These are phyloP conservation scores for Clavariopsis aquatica DNA, from an alignment of 495 filamentous ascomycete genomes.

Conservation along the genomic window DNA sequence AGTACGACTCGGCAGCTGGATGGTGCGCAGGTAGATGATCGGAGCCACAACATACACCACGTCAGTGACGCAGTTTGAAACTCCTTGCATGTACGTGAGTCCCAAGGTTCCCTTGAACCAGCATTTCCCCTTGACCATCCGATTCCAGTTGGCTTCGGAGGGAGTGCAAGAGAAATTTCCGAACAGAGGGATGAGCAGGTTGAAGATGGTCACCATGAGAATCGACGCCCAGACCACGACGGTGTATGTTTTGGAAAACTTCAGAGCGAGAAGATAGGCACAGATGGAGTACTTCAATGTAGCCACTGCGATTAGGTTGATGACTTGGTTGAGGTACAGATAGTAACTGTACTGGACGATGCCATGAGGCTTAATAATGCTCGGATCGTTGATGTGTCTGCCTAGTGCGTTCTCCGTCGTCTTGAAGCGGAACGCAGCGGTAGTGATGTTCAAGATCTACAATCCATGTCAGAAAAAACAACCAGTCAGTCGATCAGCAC, in stretches of 20 bases:
- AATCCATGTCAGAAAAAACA: not conserved
- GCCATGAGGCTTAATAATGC: not conserved
- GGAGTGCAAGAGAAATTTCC: conserved; percentile 10
- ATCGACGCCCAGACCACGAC: conserved; percentile 17
- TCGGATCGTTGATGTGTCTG: conserved; percentile 12
- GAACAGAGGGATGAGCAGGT: conserved; percentile 9
- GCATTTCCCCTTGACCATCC: not conserved
- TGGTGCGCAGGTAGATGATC: conserved; percentile 15
- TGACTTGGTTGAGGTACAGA: conserved; percentile 7
- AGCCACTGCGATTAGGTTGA: conserved; percentile 13
- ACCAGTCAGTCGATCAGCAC: not conserved
- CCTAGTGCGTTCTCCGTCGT: conserved; percentile 6
- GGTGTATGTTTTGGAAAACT: conserved; percentile 12
- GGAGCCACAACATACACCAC: conserved; percentile 15
- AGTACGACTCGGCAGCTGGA: conserved; percentile 20
- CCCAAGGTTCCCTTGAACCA: conserved; percentile 2
- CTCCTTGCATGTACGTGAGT: conserved; percentile 19
- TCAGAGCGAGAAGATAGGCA: conserved; percentile 17
- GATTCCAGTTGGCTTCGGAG: not conserved
- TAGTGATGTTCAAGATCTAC: conserved; percentile 10
- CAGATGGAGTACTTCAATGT: conserved; percentile 18
- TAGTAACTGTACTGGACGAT: not conserved
- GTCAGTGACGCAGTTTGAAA: conserved; percentile 19
- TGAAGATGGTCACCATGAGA: conserved; percentile 14
- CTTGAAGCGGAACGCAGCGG: conserved; percentile 3